Evolutionary conservation across 2,329 filamentous ascomycete genomes (phyloP).

Genomic region (Fusarium domesticum): DNA sequence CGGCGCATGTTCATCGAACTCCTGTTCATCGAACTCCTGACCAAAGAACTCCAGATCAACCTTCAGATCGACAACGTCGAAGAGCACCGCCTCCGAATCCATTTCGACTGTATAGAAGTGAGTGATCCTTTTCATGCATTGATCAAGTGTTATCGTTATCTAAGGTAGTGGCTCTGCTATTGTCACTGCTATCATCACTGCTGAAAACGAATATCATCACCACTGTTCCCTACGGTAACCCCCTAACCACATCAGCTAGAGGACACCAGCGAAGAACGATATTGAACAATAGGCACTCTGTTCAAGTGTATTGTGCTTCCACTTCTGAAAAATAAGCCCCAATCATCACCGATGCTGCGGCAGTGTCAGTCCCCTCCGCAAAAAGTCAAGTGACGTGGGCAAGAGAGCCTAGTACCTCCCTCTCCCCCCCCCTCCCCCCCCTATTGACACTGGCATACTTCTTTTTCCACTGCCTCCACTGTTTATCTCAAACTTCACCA

Average conservation of each 20-base stretch:
- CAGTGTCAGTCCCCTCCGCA: neutral
- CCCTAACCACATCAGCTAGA: no score
- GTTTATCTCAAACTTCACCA: neutral
- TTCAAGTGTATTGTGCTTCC: neutral
- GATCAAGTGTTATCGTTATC: neutral
- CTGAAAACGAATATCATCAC: no score
- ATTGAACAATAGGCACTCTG: neutral
- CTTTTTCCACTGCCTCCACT: neutral
- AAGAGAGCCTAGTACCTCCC: neutral
- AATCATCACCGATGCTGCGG: neutral
- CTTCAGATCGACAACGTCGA: slow-evolving; percentile 22
- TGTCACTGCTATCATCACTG: neutral
- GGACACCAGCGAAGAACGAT: no score
- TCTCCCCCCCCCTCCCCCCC: no score
- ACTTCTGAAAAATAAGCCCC: no score
- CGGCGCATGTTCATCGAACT: slow-evolving; percentile 24
- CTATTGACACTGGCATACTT: neutral
- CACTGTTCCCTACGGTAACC: no score
- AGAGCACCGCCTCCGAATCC: slow-evolving; percentile 35
- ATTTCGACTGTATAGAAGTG: slow-evolving; percentile 38
- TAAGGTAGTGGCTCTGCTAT: neutral
- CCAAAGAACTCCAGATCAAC: slow-evolving; percentile 30
- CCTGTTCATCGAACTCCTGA: slow-evolving; percentile 31
- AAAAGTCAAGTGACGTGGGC: neutral
- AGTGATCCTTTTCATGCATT: slow-evolving; percentile 18